Evolutionary conservation across 83 land plant species (phyloP), one percentile per base, ranked within the genome.

Genomic region (Picea abies): DNA sequence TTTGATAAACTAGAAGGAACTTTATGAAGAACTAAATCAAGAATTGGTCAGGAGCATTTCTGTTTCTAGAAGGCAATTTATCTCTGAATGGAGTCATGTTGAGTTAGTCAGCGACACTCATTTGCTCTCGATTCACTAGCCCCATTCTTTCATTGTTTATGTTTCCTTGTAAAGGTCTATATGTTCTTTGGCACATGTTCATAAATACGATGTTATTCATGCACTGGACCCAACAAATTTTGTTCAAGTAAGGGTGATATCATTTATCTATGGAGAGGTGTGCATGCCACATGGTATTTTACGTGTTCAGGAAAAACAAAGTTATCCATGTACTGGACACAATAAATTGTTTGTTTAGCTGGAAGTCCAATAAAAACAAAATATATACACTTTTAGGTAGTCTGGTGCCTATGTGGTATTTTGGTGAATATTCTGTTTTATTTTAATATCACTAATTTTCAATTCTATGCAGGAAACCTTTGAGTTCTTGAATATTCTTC

Each of bases 401-500:
- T 35, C 35, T 35, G 44, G n/a, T 70, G 73, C 39, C 44, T 68
- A 14, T 35, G 44, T 37, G 41, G 37, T 70, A 52, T 67, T 11
- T 66, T 70, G 22, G 52, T 52, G 22, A 41, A 81, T 41, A 19
- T 81, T 80, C 52, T 52, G 25, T 65, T 25, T 64, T 41, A 39
- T 37, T 37, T 41, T 11, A 64, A 23, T 25, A 16, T 83, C 22
- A 64, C 26, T 44, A 14, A n/a, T 41, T 70, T 26, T 80, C 17
- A 47, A 72, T 60, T 60, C 70, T 65, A 87, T 90, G 79, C 92
- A 98, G 99, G 99, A 98, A 92, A 98, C 99, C 0, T 98, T 98
- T 85, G 99, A 98, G 85, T 98, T 96, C 84, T 91, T 98, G 19
- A 98, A 98, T 69, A 85, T 98, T 63, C 81, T 98, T 82, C 98